Conservation (phyloP, 2,329 filamentous ascomycete genomes). For the Ophiostoma ips region DNA sequence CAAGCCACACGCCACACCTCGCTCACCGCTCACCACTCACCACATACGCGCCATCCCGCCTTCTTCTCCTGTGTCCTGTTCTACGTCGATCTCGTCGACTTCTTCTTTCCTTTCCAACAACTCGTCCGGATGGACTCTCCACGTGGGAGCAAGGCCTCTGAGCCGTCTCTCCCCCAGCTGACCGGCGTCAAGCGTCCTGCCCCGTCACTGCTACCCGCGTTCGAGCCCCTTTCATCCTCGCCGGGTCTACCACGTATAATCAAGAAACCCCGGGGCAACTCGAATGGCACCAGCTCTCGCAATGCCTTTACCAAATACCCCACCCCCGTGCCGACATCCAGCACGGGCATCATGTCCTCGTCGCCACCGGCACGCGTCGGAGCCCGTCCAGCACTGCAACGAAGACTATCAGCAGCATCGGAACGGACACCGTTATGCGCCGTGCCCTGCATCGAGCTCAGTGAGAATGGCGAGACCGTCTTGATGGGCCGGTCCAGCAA, state of each 20-base stretch:
- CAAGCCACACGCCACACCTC: not conserved
- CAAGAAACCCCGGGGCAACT: conserved; percentile 31
- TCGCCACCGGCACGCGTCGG: conserved; percentile 46
- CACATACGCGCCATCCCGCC: not conserved
- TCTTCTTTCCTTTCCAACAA: not conserved
- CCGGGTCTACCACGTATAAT: conserved; percentile 53
- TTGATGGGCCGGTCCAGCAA: conserved; percentile 89
- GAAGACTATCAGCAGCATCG: conserved; percentile 50
- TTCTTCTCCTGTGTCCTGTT: not conserved
- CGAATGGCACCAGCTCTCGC: conserved; percentile 12
- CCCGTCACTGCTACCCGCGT: conserved; percentile 60
- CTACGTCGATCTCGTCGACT: not conserved
- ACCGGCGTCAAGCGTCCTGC: conserved; percentile 46
- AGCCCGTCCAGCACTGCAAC: conserved; percentile 37
- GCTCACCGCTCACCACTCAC: not conserved
- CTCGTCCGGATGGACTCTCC: conserved; percentile 28
- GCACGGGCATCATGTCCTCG: conserved; percentile 78
- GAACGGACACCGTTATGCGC: conserved; percentile 73
- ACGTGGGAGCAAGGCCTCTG: conserved; percentile 19
- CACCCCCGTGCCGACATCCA: conserved; percentile 86
- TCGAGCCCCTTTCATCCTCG: conserved; percentile 68
- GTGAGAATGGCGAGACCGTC: conserved; percentile 65
- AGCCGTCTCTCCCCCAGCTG: conserved; percentile 23
- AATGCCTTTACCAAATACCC: conserved; percentile 60
- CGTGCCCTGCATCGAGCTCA: conserved; percentile 70